These are phyloP conservation scores for Penicillium griseofulvum DNA, from an alignment of 2,329 filamentous ascomycete genomes.

Conservation along the genomic window DNA sequence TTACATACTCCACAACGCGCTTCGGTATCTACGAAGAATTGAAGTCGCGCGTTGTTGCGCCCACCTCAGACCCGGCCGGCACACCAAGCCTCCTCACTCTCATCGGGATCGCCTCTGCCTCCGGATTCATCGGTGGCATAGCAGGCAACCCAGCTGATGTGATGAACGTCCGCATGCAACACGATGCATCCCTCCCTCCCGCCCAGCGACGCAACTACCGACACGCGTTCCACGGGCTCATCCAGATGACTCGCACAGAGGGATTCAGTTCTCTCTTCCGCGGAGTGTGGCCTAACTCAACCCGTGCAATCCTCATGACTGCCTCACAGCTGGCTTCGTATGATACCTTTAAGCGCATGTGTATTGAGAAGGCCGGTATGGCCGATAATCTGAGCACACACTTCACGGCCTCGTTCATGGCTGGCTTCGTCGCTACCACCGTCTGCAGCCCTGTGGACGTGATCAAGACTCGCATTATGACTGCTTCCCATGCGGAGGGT, in stretches of 20 bases:
- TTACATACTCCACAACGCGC: conserved; percentile 93
- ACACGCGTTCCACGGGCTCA: conserved; percentile 80
- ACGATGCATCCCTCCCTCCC: conserved; percentile 73
- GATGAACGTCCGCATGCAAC: conserved; percentile 97
- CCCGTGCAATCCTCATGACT: conserved; percentile 64
- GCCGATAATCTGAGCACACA: conserved; percentile 59
- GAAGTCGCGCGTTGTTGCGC: conserved; percentile 63
- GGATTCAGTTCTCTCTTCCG: conserved; percentile 74
- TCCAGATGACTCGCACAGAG: conserved; percentile 84
- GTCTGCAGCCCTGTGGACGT: conserved; percentile 67
- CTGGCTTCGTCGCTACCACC: conserved; percentile 65
- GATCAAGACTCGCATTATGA: conserved; percentile 66
- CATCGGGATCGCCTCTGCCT: conserved; percentile 74
- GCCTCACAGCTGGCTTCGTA: conserved; percentile 63
- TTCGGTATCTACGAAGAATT: conserved; percentile 96
- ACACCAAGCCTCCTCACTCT: conserved; percentile 71
- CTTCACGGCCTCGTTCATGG: conserved; percentile 60
- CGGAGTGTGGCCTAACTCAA: conserved; percentile 65
- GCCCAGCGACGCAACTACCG: conserved; percentile 81
- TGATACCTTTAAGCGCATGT: conserved; percentile 60
- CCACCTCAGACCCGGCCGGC: conserved; percentile 33
- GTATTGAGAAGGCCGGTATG: conserved; percentile 53
- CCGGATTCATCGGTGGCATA: conserved; percentile 84
- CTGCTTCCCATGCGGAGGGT: conserved; percentile 44
- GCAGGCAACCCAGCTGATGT: conserved; percentile 95